Evolutionary conservation across 2,329 filamentous ascomycete genomes (phyloP).

Genomic region (Colletotrichum sidae): DNA sequence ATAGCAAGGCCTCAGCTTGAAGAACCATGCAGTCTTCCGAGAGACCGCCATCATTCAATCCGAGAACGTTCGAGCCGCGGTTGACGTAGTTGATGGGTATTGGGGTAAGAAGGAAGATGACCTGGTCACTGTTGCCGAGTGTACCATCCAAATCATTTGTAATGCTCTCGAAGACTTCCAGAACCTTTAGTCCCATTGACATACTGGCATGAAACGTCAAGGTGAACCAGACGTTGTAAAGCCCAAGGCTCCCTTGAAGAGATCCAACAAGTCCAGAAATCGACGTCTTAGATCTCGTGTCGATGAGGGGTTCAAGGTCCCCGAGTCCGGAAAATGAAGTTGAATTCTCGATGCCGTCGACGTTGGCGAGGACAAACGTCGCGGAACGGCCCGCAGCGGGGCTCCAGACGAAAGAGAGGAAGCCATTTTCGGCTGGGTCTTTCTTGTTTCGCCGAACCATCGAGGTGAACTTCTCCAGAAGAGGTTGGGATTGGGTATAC

Average conservation of each 20-base stretch:
- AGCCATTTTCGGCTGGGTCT: constrained; percentile 4
- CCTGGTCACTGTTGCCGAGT: constrained; percentile 4
- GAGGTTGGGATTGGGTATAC: not conserved
- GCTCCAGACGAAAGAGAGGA: not conserved
- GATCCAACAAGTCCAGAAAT: constrained; percentile 1
- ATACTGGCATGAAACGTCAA: constrained; percentile 14
- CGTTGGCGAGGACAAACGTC: not conserved
- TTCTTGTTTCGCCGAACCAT: constrained; percentile 13
- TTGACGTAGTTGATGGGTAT: constrained; percentile 23
- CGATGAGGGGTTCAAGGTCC: not conserved
- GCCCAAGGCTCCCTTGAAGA: not conserved
- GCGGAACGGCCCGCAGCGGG: not conserved
- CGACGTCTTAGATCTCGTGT: not conserved
- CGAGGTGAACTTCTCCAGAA: not conserved
- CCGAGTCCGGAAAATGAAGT: not conserved
- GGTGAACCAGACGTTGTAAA: constrained; percentile 25
- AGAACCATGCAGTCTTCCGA: constrained; percentile 16
- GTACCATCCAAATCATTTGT: constrained; percentile 1
- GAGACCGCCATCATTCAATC: constrained; percentile 1
- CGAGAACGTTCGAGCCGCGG: constrained; percentile 16
- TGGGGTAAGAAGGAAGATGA: constrained; percentile 27
- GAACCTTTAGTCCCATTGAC: constrained; percentile 4
- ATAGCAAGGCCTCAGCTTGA: constrained; percentile 16
- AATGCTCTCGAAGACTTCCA: constrained; percentile 1
- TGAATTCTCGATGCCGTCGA: not conserved